Evolutionary conservation across 2,329 filamentous ascomycete species (phyloP), one percentile per base, ranked within the genome.

Genomic region (Ceratocystis albifundus): DNA sequence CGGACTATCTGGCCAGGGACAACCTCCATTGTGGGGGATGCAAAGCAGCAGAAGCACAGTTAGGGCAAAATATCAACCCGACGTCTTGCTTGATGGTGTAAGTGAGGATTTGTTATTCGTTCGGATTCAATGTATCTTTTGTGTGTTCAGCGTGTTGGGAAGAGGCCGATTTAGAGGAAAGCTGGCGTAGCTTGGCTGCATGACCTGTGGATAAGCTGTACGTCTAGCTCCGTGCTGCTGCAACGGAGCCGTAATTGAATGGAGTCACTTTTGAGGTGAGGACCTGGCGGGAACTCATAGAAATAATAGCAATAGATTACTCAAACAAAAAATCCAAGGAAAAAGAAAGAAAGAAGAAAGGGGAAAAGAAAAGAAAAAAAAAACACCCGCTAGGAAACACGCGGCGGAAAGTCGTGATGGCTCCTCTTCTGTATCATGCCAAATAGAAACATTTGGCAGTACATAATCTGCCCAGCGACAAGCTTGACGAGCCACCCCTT

Each of bases 1-100:
- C 87, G 85, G 75, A 97, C 84, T 69, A 83, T 84, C 77, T 94
- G 88, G 72, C 90, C 92, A 69, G 80, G 36, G 22, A 25, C 28
- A 15, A 68, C 48, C 30, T 68, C 67, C 66, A 67, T 67, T 46
- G 64, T 36, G 28, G 15, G 55, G 8, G 10, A 41, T 41, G 36
- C 10, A 41, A 41, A 41, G 10, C 10, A 41, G 36, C 36, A 41
- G 36, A 1, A 41, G 36, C 36, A 41, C 36, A 32, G 28, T 8
- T 7, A 20, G 28, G 28, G 28, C 28, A 36, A 30, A 59, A 25
- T 53, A 53, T 53, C 48, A 12, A 41, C 15, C 15, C 4, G 4
- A 12, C 36, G 36, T 41, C 10, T 41, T 41, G 36, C 12, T 41
- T 15, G 2, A 12, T n/a, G 36, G 12, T 41, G 10, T 4, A 41